These are phyloP conservation scores for Nevesoporus exiguus DNA, from an alignment of 768 basidiomycete species.

Conservation along the genomic window DNA sequence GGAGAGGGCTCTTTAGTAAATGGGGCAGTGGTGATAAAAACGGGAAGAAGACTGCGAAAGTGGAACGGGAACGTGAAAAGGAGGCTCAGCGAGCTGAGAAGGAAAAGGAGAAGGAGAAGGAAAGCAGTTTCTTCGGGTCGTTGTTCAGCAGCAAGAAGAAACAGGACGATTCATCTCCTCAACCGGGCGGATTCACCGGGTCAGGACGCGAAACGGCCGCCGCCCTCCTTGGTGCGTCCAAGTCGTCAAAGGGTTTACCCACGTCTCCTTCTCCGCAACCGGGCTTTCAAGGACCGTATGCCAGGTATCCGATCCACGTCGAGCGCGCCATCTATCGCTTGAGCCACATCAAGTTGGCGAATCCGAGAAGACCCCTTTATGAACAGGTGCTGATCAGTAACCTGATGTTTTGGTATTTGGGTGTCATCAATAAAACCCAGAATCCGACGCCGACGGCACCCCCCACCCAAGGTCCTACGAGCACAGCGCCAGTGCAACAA, in stretches of 20 bases:
- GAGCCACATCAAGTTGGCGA: conserved; percentile 98
- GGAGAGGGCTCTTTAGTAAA: conserved; percentile 63
- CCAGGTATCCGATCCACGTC: conserved; percentile 97
- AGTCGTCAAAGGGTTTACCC: conserved; percentile 65
- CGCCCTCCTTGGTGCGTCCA: conserved; percentile 80
- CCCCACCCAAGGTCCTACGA: conserved; percentile 30
- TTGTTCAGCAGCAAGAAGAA: conserved; percentile 88
- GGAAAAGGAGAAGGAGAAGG: conserved; percentile 51
- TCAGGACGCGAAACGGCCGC: conserved; percentile 83
- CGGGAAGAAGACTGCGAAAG: conserved; percentile 51
- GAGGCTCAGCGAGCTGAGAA: conserved; percentile 47
- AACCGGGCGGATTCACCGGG: conserved; percentile 33
- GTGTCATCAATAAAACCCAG: conserved; percentile 92
- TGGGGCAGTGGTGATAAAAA: conserved; percentile 60
- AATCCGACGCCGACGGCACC: conserved; percentile 38
- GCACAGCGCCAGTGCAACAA: conserved; percentile 24
- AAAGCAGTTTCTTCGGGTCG: conserved; percentile 87
- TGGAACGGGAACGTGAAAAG: conserved; percentile 44
- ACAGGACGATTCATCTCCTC: conserved; percentile 61
- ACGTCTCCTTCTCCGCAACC: conserved; percentile 58
- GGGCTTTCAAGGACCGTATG: conserved; percentile 41
- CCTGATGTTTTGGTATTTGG: conserved; percentile 99
- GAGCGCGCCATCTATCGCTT: conserved; percentile 96
- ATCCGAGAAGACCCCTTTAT: conserved; percentile 92
- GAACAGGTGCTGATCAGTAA: conserved; percentile 95